Evolutionary conservation across 768 basidiomycete species (phyloP).

Genomic region (Rickenella mellea): DNA sequence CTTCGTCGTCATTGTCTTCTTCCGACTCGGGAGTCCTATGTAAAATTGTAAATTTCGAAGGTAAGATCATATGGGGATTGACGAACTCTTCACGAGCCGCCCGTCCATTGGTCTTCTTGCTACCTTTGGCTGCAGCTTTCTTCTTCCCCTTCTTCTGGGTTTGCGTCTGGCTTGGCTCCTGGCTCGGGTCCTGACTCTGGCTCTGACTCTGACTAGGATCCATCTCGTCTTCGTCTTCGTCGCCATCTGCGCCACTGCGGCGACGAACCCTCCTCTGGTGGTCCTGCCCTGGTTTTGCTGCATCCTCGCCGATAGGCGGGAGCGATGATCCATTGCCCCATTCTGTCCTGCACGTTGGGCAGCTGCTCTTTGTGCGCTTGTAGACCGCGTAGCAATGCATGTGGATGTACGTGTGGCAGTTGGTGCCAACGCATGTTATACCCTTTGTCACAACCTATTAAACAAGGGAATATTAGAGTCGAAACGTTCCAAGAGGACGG

Average conservation of each 20-base stretch:
- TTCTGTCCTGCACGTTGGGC: conserved; percentile 45
- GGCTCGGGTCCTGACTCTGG: neutral
- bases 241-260: conserved; percentile 6
- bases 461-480: neutral
- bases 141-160: conserved; percentile 13
- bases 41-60: neutral
- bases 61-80: neutral
- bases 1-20: conserved; percentile 17
- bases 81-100: conserved; percentile 13
- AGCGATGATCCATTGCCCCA: conserved; percentile 50
- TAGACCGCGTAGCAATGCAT: conserved; percentile 51
- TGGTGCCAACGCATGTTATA: conserved; percentile 45
- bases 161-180: conserved; percentile 19
- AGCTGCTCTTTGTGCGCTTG: conserved; percentile 32
- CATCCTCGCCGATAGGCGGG: conserved; percentile 57
- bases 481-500: neutral
- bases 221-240: conserved; percentile 19
- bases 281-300: conserved; percentile 48
- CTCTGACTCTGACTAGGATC: conserved; percentile 14
- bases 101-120: too few species aligned
- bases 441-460: conserved; percentile 61
- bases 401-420: conserved; percentile 61
- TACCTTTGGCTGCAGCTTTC: conserved; percentile 13
- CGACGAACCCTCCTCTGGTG: conserved; percentile 24
- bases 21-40: conserved; percentile 9